These are phyloP conservation scores for Globisporangium splendens DNA, from an alignment of 352 stramenopile genomes.

Conservation along the genomic window DNA sequence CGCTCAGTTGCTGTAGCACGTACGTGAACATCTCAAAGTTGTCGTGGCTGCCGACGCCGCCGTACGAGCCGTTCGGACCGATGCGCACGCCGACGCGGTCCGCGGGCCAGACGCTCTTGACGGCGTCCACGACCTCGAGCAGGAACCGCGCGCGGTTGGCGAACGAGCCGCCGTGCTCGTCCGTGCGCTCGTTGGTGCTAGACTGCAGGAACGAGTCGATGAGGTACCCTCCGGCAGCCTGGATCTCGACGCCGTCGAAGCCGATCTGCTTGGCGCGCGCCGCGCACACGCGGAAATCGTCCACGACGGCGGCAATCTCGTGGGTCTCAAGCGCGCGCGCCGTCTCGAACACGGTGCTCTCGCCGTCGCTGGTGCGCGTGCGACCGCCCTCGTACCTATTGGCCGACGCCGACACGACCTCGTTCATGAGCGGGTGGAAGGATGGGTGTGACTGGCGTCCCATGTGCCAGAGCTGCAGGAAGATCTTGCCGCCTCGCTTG, in stretches of 20 bases:
- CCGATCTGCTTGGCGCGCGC: constrained; percentile 51
- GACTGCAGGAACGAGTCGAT: too few relatives aligned
- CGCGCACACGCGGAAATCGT: constrained; percentile 18
- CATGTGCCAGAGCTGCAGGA: constrained; percentile 76
- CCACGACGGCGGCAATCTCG: too few relatives aligned
- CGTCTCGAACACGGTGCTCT: too few relatives aligned
- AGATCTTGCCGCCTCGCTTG: constrained; percentile 26
- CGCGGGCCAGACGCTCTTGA: constrained; percentile 9
- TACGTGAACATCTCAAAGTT: too few relatives aligned
- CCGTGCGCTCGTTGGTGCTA: too few relatives aligned
- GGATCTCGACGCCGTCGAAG: constrained; percentile 87
- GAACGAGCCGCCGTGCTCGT: constrained; percentile 46
- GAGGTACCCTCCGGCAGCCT: constrained; percentile 27
- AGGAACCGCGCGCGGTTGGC: constrained; percentile 60
- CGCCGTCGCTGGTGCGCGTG: too few relatives aligned
- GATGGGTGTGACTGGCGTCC: constrained; percentile 42
- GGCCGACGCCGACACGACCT: too few relatives aligned
- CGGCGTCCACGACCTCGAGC: constrained; percentile 37
- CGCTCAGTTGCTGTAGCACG: too few relatives aligned
- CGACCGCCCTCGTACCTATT: too few relatives aligned
- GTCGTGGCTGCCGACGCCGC: too few relatives aligned
- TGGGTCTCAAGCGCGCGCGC: too few relatives aligned
- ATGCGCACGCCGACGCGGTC: constrained; percentile 11
- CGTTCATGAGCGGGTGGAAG: constrained; percentile 16
- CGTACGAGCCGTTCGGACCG: too few relatives aligned